Percentiles rank a stretch among this genome's conserved stretches.
These are phyloP conservation scores for Quambalaria eucalypti DNA, from an alignment of 1,284 basidiomycete species.

Conservation along the genomic window DNA sequence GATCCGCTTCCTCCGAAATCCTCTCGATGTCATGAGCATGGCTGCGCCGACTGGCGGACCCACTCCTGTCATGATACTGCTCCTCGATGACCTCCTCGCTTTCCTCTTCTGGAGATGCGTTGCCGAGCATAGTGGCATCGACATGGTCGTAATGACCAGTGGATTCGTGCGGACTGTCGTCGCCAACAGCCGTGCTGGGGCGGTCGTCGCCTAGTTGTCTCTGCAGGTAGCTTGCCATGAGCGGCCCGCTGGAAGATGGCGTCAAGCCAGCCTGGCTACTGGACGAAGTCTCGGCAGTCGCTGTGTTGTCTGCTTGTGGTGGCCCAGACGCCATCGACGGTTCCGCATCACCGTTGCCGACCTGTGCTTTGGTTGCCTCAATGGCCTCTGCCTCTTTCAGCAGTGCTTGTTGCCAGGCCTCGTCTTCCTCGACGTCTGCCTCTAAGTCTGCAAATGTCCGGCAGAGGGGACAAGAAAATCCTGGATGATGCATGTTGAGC, in stretches of 20 bases:
- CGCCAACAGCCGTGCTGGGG: not conserved
- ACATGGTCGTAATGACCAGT: not conserved
- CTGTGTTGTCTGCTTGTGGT: not conserved
- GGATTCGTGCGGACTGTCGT: not conserved
- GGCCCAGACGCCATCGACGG: not conserved
- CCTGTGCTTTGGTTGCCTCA: slow-evolving; percentile 6
- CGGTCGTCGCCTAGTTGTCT: not conserved
- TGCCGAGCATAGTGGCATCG: no score
- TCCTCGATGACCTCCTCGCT: not conserved
- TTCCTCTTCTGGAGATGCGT: no score
- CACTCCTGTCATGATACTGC: not conserved
- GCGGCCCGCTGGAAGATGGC: not conserved
- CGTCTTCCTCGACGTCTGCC: slow-evolving; percentile 72
- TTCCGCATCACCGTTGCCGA: not conserved
- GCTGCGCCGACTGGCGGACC: not conserved
- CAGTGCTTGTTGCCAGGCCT: slow-evolving; percentile 36
- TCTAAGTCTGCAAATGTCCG: slow-evolving; percentile 76
- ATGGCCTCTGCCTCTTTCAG: slow-evolving; percentile 23
- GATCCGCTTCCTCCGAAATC: not conserved
- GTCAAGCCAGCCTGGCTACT: not conserved
- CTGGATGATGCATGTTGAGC: slow-evolving; percentile 73
- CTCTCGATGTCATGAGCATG: not conserved
- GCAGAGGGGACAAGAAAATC: slow-evolving; percentile 91
- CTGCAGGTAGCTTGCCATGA: not conserved
- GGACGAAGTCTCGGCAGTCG: not conserved